These are phyloP conservation scores for Hypholoma fasciculare DNA, from an alignment of 768 basidiomycete genomes.

Conservation along the genomic window DNA sequence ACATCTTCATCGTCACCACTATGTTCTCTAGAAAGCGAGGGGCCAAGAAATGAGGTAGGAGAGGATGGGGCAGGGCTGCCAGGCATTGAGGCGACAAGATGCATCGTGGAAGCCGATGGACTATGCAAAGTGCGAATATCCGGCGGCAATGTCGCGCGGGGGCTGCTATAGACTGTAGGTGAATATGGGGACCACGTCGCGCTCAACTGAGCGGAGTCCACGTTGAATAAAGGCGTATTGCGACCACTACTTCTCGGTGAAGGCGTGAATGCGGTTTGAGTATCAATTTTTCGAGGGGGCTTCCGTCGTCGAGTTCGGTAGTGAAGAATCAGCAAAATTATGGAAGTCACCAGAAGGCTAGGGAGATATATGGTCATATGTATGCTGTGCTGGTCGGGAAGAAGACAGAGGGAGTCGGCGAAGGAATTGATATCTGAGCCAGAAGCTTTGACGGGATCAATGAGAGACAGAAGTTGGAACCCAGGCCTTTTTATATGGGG, in stretches of 20 bases:
- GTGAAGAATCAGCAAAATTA: conserved; percentile 48
- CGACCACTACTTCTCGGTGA: conserved; percentile 30
- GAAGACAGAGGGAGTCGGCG: conserved; percentile 68
- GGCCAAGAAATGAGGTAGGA: conserved; percentile 30
- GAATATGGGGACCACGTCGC: conserved; percentile 44
- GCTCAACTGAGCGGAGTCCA: conserved; percentile 31
- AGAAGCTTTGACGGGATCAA: conserved; percentile 36
- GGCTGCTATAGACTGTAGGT: conserved; percentile 23
- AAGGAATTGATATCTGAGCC: conserved; percentile 40
- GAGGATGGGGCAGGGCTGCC: conserved; percentile 34
- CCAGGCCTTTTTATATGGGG: conserved; percentile 75
- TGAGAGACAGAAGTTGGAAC: conserved; percentile 78
- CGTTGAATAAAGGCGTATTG: conserved; percentile 21
- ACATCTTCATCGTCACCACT: conserved; percentile 48
- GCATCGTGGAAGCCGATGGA: conserved; percentile 28
- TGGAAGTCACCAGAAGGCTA: conserved; percentile 51
- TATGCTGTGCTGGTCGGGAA: conserved; percentile 72
- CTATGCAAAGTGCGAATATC: conserved; percentile 41
- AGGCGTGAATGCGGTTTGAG: conserved; percentile 12
- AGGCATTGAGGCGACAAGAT: conserved; percentile 40
- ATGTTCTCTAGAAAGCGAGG: conserved; percentile 33
- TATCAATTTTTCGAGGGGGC: conserved; percentile 23
- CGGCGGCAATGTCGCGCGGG: conserved; percentile 26
- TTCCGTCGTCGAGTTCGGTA: conserved; percentile 26
- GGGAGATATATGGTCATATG: conserved; percentile 68